Base-by-base conservation (phyloP, 1,139 yeast genomes). In the Petasospora fabianii region DNA sequence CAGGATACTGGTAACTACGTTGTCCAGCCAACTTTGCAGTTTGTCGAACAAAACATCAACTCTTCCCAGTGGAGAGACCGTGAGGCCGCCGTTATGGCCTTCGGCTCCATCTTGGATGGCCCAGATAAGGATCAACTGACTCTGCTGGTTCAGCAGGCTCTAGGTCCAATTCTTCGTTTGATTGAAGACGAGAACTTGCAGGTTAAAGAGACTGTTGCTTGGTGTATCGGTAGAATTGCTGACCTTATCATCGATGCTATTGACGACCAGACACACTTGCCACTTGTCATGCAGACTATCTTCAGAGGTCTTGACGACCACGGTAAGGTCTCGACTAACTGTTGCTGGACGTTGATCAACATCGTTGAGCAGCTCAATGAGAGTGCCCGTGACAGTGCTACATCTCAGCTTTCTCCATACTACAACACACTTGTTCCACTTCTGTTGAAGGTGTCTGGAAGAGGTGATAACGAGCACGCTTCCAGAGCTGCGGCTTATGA, bases 81-180 rank as follows among this genome's bases (percentile, higher is more conserved):
- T 55, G 98, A 92, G 66, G 97, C 98, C 18, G 95, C 97, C 1
- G 97, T 92, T 7, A 92, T 92, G 98, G 97, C 98, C 0, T 92
- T 92, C 62, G 98, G 98, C 27, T 88, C 97, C 8, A 87, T 92
- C 45, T 71, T 92, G 53, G 97, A 90, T 53, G 98, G 98, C 15
- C 97, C 97, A 19, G 94, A 87, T 49, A 76, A 77, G 39, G 79
- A 74, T 4, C 82, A 83, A 56, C 71, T 87, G 53, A 76, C 75
- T 40, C 64, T 63, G 11, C 71, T 88, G 40, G 83, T 92, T 44
- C 77, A 75, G 27, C 90, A 85, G 65, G 97, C 97, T 3, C 69
- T 92, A 45, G 77, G 75, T 24, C 87, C 97, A 17, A 81, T 92
- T 44, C 69, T 90, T 41, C 60, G 62, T 16, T 73, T 90, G 58